These are phyloP conservation scores for Ceratorhiza oryzae-sativae DNA, from an alignment of 1,284 basidiomycete species.

Conservation along the genomic window DNA sequence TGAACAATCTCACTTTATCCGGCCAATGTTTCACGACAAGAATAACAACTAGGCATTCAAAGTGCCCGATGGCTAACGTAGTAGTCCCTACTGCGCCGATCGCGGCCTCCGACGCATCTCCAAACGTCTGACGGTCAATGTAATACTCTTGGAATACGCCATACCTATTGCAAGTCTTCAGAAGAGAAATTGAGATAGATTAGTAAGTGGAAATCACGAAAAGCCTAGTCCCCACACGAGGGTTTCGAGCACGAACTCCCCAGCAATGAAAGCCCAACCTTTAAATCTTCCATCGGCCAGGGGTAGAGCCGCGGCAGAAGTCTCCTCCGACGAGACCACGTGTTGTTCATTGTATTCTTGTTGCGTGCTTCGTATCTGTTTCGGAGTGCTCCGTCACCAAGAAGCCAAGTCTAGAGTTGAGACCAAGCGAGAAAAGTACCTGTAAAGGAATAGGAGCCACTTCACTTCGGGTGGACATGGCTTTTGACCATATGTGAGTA, in stretches of 20 bases:
- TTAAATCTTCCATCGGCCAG: constrained; percentile 38
- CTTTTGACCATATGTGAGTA: too few relatives aligned
- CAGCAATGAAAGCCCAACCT: constrained; percentile 40
- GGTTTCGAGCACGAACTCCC: constrained; percentile 41
- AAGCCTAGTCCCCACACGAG: constrained; percentile 42
- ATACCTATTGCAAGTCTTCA: background rate
- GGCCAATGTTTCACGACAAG: constrained; percentile 31
- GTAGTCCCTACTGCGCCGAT: constrained; percentile 43
- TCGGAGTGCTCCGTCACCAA: too few relatives aligned
- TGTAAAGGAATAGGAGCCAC: too few relatives aligned
- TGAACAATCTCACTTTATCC: background rate
- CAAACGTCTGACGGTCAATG: constrained; percentile 42
- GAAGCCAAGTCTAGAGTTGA: too few relatives aligned
- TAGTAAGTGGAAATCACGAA: constrained; percentile 4
- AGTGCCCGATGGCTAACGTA: constrained; percentile 38
- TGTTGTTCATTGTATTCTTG: background rate
- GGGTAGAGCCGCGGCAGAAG: constrained; percentile 11
- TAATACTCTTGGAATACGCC: constrained; percentile 48
- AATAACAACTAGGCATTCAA: constrained; percentile 26
- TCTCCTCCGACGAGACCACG: background rate
- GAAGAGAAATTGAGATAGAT: too few relatives aligned
- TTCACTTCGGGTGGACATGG: too few relatives aligned
- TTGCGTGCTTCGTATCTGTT: background rate
- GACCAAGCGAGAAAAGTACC: too few relatives aligned
- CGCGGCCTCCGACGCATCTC: constrained; percentile 26